A percentile compares a stretch with the other conserved stretches of the same genome.
Evolutionary conservation across 352 stramenopile species (phyloP).

Genomic region (Pseudoperonospora humuli): DNA sequence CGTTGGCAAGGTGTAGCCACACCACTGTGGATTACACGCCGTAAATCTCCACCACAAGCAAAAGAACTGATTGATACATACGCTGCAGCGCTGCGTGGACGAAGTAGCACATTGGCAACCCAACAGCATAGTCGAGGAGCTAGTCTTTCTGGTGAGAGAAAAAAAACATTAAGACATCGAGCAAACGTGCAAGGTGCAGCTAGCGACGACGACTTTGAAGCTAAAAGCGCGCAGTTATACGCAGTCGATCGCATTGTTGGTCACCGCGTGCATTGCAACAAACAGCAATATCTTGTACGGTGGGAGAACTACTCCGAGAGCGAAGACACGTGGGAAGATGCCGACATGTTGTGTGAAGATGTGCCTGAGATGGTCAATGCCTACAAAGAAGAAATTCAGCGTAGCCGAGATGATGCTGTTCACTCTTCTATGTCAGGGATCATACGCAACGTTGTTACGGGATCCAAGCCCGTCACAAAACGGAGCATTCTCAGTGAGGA

Average conservation of each 20-base stretch:
- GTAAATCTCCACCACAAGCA: conserved; percentile 23
- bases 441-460: conserved; percentile 1
- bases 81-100: conserved; percentile 4
- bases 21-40: conserved; percentile 30
- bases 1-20: conserved; percentile 17
- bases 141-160: not conserved
- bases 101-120: not conserved
- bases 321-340: conserved; percentile 62
- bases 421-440: conserved; percentile 7
- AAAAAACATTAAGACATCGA: conserved; percentile 9
- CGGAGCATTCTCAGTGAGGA: not conserved
- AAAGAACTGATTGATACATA: conserved; percentile 30
- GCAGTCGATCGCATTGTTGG: conserved; percentile 57
- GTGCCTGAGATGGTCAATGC: conserved; percentile 45
- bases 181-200: not conserved
- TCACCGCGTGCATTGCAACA: conserved; percentile 31
- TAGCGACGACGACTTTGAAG: not conserved
- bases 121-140: conserved; percentile 1
- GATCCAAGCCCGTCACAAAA: conserved; percentile 4
- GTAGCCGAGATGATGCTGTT: conserved; percentile 3
- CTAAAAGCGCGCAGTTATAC: conserved; percentile 22
- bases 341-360: conserved; percentile 36
- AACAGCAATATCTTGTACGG: conserved; percentile 51
- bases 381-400: conserved; percentile 34
- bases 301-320: conserved; percentile 61